A percentile compares a stretch with the other conserved stretches of the same genome.
Conservation (phyloP, 345 rosid genomes). For the Clausena lansium region DNA sequence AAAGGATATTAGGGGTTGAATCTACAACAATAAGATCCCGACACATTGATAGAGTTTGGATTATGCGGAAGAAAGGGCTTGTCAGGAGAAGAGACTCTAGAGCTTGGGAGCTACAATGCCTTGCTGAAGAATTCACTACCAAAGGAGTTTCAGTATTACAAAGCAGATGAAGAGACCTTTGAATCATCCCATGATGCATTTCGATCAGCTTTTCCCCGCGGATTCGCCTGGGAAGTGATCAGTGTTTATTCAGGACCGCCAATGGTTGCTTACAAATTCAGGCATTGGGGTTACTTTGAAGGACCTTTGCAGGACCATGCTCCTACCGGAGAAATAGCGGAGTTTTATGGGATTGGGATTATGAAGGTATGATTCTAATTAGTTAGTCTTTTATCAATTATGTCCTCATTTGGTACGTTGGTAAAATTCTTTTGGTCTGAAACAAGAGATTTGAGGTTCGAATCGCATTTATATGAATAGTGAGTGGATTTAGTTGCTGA, state of each 20-base stretch:
- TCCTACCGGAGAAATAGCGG: conserved; percentile 61
- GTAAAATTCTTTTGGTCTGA: no score
- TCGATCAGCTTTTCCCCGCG: conserved; percentile 60
- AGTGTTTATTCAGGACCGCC: conserved; percentile 75
- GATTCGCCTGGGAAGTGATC: conserved; percentile 76
- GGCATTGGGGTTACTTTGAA: conserved; percentile 85
- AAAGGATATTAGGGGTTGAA: no score
- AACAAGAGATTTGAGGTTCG: no score
- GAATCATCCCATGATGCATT: conserved; percentile 72
- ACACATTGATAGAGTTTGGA: background rate
- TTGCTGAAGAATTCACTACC: conserved; percentile 57
- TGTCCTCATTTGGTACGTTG: no score
- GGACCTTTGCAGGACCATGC: conserved; percentile 68
- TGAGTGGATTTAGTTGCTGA: no score
- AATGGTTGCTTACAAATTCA: conserved; percentile 61
- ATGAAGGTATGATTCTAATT: conserved; percentile 44
- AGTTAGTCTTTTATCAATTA: background rate
- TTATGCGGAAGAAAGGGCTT: conserved; percentile 57
- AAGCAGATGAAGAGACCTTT: conserved; percentile 64
- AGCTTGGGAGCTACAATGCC: conserved; percentile 69
- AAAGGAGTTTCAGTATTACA: conserved; percentile 52
- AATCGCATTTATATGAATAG: no score
- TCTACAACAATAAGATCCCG: background rate
- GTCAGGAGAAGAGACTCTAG: conserved; percentile 58
- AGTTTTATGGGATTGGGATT: conserved; percentile 61